Conservation (phyloP, 2,329 filamentous ascomycete species). For the Nigrospora oryzae region DNA sequence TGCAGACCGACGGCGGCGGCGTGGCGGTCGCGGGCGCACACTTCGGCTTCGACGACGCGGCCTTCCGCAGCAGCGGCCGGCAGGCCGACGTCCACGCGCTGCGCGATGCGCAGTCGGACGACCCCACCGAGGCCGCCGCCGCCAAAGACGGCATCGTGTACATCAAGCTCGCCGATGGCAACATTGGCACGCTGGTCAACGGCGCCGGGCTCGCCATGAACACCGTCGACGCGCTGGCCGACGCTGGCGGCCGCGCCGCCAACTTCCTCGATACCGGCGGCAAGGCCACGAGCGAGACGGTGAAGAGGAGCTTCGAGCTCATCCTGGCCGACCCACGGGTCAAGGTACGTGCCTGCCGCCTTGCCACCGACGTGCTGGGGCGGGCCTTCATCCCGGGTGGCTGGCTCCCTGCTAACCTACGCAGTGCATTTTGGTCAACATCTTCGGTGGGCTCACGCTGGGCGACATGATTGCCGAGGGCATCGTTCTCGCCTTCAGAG, state of each 20-base stretch:
- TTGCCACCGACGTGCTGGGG: background rate
- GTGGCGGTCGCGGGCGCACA: conserved; percentile 44
- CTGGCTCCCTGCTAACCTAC: background rate
- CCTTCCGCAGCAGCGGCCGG: conserved; percentile 52
- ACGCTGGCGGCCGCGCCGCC: conserved; percentile 59
- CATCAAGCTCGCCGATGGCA: conserved; percentile 46
- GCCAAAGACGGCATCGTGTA: conserved; percentile 72
- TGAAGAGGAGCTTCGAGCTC: conserved; percentile 67
- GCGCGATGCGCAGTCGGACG: conserved; percentile 36
- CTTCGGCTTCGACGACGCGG: conserved; percentile 64
- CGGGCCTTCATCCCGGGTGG: background rate
- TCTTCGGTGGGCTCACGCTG: conserved; percentile 52
- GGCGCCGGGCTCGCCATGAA: conserved; percentile 89
- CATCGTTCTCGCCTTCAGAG: conserved; percentile 63
- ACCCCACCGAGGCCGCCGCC: conserved; percentile 50
- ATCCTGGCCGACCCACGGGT: conserved; percentile 66
- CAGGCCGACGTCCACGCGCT: conserved; percentile 52
- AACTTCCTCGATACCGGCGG: conserved; percentile 90
- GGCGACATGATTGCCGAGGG: conserved; percentile 78
- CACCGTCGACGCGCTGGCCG: conserved; percentile 69
- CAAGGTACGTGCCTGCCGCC: conserved; percentile 40
- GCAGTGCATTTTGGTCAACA: conserved; percentile 45
- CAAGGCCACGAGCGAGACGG: conserved; percentile 76
- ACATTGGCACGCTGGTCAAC: conserved; percentile 79
- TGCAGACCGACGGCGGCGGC: conserved; percentile 17